A percentile compares a stretch with the other conserved stretches of the same genome.
Conservation (phyloP, 495 filamentous ascomycete species). For the Beverwykella pulmonaria region DNA sequence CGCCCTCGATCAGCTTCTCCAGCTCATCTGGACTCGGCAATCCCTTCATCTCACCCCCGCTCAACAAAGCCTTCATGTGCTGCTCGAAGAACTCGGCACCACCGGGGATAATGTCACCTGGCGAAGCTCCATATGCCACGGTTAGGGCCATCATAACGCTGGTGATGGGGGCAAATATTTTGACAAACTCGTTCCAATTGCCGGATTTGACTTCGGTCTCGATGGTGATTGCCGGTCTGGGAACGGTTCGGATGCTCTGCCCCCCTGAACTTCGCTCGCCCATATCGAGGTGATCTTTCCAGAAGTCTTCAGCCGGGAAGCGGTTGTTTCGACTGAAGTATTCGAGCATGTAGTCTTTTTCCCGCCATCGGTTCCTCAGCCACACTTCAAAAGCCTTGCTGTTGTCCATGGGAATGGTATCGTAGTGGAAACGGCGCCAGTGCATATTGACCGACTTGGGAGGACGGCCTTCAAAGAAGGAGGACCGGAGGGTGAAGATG, state of each 20-base stretch:
- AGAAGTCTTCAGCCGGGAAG: constrained; percentile 45
- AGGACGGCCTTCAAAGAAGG: constrained; percentile 49
- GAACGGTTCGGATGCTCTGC: constrained; percentile 29
- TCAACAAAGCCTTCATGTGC: constrained; percentile 27
- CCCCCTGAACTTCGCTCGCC: constrained; percentile 21
- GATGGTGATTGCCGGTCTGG: constrained; percentile 29
- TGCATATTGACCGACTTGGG: constrained; percentile 52
- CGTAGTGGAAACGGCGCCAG: constrained; percentile 47
- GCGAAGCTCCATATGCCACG: constrained; percentile 40
- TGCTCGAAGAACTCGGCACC: constrained; percentile 32
- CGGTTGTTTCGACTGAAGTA: constrained; percentile 42
- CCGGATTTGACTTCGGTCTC: constrained; percentile 47
- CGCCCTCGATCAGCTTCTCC: constrained; percentile 36
- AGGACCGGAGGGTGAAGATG: constrained; percentile 48
- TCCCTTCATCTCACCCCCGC: constrained; percentile 31
- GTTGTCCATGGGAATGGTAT: constrained; percentile 46
- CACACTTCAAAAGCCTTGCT: constrained; percentile 46
- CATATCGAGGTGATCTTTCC: constrained; percentile 38
- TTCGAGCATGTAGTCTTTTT: constrained; percentile 51
- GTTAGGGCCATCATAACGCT: constrained; percentile 41
- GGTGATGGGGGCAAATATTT: constrained; percentile 49
- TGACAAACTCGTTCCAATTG: constrained; percentile 47
- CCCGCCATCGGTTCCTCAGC: constrained; percentile 49
- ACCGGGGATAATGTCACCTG: constrained; percentile 33
- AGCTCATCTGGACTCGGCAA: constrained; percentile 32